These are phyloP conservation scores for Candida anglica DNA, from an alignment of 805 yeast genomes.

Conservation along the genomic window DNA sequence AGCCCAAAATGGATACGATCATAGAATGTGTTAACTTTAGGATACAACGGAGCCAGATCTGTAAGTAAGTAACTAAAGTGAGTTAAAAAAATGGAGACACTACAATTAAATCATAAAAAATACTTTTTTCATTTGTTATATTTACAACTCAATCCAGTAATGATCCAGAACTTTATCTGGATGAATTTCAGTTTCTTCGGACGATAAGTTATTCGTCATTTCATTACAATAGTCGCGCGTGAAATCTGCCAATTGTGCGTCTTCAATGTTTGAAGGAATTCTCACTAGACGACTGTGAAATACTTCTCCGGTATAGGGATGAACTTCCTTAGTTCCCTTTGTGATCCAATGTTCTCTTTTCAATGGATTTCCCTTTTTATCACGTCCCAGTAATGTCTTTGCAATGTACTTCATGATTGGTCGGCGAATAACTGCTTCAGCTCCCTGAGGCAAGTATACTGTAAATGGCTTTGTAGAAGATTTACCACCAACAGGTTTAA, in stretches of 20 bases:
- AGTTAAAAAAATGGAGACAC: too few species aligned
- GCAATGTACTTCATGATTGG: constrained; percentile 43
- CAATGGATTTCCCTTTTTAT: constrained; percentile 18
- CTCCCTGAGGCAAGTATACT: constrained; percentile 52
- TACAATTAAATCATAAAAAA: too few species aligned
- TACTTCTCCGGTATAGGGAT: constrained; percentile 10
- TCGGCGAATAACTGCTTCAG: constrained; percentile 50
- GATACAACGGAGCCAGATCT: too few species aligned
- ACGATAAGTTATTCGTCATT: too few species aligned
- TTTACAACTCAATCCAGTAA: constrained; percentile 4
- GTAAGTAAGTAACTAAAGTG: too few species aligned
- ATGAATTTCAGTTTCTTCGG: background rate
- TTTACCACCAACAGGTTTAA: constrained; percentile 54
- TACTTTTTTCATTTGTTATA: background rate
- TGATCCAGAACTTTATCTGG: background rate
- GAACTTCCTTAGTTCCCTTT: constrained; percentile 15
- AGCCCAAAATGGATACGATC: too few species aligned
- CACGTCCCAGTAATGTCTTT: constrained; percentile 30
- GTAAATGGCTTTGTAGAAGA: constrained; percentile 22
- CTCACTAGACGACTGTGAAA: constrained; percentile 14
- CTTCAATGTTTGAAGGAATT: constrained; percentile 8
- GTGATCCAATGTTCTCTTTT: constrained; percentile 13
- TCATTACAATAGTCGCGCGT: too few species aligned
- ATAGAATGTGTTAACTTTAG: too few species aligned
- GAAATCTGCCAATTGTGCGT: background rate